Evolutionary conservation across 257 asterid species (phyloP).

Genomic region (Cynanchum wilfordii): DNA sequence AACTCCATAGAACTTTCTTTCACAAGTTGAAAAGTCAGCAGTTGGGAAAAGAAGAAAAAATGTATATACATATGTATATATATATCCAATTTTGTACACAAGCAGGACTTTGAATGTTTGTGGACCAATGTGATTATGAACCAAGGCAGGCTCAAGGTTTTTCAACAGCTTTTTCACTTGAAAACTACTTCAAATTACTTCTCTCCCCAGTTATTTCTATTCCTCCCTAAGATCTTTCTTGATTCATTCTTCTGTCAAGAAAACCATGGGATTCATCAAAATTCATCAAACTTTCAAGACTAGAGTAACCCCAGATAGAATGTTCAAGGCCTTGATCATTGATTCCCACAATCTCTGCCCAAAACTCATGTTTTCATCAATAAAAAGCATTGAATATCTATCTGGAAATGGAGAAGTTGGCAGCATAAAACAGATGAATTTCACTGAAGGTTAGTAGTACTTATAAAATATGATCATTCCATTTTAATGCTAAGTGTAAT

Average conservation of each 20-base stretch:
- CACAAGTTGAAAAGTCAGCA: constrained; percentile 1
- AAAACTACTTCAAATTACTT: not conserved
- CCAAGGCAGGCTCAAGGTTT: not conserved
- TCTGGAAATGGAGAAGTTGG: constrained; percentile 31
- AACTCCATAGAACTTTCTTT: not conserved
- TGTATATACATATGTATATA: no score
- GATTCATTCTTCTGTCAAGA: not conserved
- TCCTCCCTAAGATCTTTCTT: not conserved
- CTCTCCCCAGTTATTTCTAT: not conserved
- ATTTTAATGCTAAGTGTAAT: not conserved
- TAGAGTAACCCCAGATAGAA: constrained; percentile 26
- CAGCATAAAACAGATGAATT: constrained; percentile 33
- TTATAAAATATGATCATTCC: not conserved
- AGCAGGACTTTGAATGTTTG: not conserved
- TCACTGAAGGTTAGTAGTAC: constrained; percentile 26
- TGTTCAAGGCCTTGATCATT: constrained; percentile 31
- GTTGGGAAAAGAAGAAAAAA: not conserved
- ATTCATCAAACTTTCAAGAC: constrained; percentile 48
- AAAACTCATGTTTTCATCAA: constrained; percentile 28
- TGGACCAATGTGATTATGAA: not conserved
- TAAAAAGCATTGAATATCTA: constrained; percentile 25
- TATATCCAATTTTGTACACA: not conserved
- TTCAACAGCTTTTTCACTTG: not conserved
- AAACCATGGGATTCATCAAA: constrained; percentile 39
- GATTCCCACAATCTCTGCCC: constrained; percentile 39